Conservation (phyloP, 257 asterid species). For the Hygrophila difformis region DNA sequence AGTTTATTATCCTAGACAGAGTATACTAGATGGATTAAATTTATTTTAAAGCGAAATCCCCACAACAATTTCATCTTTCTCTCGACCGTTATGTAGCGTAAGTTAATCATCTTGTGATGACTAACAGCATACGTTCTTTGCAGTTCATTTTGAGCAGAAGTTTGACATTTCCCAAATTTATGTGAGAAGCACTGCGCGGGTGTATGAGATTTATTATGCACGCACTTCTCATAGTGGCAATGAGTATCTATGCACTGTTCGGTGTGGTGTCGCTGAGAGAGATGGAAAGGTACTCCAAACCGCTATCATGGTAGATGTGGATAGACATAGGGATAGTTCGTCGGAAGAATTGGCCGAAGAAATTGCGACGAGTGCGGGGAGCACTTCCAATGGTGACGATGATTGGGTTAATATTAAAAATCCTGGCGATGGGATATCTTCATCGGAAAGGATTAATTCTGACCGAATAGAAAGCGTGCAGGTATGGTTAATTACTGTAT, state of each 20-base stretch:
- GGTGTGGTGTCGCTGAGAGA: conserved; percentile 71
- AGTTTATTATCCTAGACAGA: neutral
- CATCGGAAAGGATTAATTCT: conserved; percentile 22
- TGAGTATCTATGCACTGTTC: conserved; percentile 82
- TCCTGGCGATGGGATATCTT: conserved; percentile 29
- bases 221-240: conserved; percentile 31
- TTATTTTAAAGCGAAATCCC: neutral
- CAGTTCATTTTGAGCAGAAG: conserved; percentile 59
- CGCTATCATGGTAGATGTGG: conserved; percentile 24
- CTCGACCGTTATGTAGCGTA: neutral
- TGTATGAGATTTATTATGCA: conserved; percentile 67
- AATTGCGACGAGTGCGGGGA: conserved; percentile 29
- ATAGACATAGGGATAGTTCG: conserved; percentile 22
- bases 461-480: conserved; percentile 21
- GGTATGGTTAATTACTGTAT: conserved; percentile 17
- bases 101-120: conserved; percentile 8
- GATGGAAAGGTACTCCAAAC: conserved; percentile 49
- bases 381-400: conserved; percentile 47
- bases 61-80: neutral
- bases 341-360: conserved; percentile 28
- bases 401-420: conserved; percentile 77
- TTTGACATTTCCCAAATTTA: conserved; percentile 60
- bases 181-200: conserved; percentile 90
- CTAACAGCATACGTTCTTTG: conserved; percentile 18
- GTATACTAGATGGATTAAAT: too few species aligned